Evolutionary conservation across 192 early-diverging fungal genomes (phyloP).

Genomic region (Thamnidium elegans): DNA sequence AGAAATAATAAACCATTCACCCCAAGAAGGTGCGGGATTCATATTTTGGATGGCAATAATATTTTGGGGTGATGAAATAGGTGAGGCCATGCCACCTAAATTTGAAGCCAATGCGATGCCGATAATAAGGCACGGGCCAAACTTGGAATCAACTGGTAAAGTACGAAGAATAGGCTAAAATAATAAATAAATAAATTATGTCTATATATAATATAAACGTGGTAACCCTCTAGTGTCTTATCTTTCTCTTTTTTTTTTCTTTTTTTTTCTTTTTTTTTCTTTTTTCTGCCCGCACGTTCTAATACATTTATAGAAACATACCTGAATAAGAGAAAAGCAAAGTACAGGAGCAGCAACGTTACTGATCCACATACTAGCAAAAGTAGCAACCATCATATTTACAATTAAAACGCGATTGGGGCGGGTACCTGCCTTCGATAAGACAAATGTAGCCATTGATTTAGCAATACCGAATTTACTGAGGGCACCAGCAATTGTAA

Average conservation of each 20-base stretch:
- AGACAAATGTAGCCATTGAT: slow-evolving; percentile 80
- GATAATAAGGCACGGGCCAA: slow-evolving; percentile 84
- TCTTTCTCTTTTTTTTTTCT: slow-evolving; percentile 3
- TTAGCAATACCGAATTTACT: slow-evolving; percentile 97
- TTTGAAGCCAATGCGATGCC: slow-evolving; percentile 98
- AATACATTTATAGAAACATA: slow-evolving; percentile 21
- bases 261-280: not conserved
- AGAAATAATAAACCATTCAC: slow-evolving; percentile 85
- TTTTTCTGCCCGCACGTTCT: not conserved
- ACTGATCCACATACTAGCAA: slow-evolving; percentile 98
- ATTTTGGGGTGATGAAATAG: slow-evolving; percentile 97
- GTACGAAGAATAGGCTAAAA: slow-evolving; percentile 88
- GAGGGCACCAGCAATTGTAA: slow-evolving; percentile 89
- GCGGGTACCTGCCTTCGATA: slow-evolving; percentile 84
- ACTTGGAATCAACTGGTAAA: slow-evolving; percentile 73
- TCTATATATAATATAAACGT: not conserved
- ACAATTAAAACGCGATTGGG: slow-evolving; percentile 83
- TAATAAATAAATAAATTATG: not conserved
- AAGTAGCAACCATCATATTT: slow-evolving; percentile 94
- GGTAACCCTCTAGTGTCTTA: not conserved
- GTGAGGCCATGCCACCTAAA: slow-evolving; percentile 95
- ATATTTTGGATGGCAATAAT: slow-evolving; percentile 93
- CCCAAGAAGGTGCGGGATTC: slow-evolving; percentile 85
- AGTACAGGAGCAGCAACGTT: slow-evolving; percentile 97
- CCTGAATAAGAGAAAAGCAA: slow-evolving; percentile 90